A percentile compares a stretch with the other conserved stretches of the same genome.
phyloP scores from a whole-genome alignment of 306 rosid species.

The Datisca glomerata region DNA sequence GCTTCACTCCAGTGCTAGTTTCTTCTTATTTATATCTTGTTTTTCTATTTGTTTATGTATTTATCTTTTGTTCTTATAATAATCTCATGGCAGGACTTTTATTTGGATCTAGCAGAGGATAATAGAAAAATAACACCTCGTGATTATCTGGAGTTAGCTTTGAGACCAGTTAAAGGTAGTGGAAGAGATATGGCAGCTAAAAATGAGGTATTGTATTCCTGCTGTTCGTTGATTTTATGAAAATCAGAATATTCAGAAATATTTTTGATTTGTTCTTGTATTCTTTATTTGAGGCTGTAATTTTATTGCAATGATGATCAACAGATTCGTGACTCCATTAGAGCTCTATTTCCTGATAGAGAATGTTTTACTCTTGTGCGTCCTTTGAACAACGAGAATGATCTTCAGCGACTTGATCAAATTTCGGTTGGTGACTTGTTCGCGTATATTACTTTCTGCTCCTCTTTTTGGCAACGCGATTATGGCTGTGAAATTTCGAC shows the following conservation, averaged over 20 bases:
- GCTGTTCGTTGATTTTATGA: neutral
- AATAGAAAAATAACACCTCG: conserved; percentile 87
- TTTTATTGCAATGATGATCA: conserved; percentile 12
- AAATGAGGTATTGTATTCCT: conserved; percentile 54
- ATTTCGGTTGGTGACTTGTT: conserved; percentile 41
- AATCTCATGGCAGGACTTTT: conserved; percentile 58
- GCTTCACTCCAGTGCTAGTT: neutral
- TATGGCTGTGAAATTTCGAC: neutral
- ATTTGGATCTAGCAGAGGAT: conserved; percentile 68
- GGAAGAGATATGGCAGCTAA: conserved; percentile 59
- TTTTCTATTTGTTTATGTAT: neutral
- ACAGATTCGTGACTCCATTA: conserved; percentile 86
- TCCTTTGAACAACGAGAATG: conserved; percentile 79
- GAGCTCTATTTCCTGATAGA: conserved; percentile 90
- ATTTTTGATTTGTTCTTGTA: neutral
- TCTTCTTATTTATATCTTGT: neutral
- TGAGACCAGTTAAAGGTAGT: conserved; percentile 70
- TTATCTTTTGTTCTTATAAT: neutral
- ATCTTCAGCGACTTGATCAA: conserved; percentile 81
- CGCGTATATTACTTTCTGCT: neutral
- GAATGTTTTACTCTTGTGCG: conserved; percentile 94
- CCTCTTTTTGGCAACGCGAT: conserved; percentile 1
- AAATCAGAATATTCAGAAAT: neutral
- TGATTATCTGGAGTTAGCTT: conserved; percentile 80
- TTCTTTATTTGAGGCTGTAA: conserved; percentile 16